phyloP scores from a whole-genome alignment of 2,329 filamentous ascomycete species.

The Moelleriella libera region DNA sequence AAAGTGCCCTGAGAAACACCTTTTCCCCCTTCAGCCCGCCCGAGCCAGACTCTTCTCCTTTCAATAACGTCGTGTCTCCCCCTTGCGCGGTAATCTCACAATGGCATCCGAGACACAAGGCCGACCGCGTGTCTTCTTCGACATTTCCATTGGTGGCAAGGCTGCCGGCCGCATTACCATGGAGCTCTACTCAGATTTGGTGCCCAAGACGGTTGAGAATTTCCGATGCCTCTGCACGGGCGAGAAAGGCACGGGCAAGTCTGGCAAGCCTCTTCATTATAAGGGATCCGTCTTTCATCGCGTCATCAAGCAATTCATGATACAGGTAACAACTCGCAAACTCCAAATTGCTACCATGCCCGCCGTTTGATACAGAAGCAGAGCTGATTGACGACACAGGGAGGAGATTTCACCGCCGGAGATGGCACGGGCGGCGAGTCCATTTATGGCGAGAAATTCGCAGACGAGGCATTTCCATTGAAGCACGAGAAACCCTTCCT shows the following conservation, averaged over 20 bases:
- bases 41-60: neutral
- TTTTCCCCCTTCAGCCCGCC: too few relatives aligned
- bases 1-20: too few relatives aligned
- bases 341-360: neutral
- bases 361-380: too few relatives aligned
- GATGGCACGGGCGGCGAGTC: conserved; percentile 94
- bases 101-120: conserved; percentile 29
- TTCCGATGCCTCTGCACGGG: conserved; percentile 90
- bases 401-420: conserved; percentile 89
- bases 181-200: conserved; percentile 63
- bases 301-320: conserved; percentile 98
- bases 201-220: conserved; percentile 93
- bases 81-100: conserved; percentile 3
- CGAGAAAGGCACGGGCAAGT: conserved; percentile 74
- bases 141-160: conserved; percentile 68
- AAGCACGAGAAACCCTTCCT: conserved; percentile 91
- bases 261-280: conserved; percentile 79
- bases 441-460: conserved; percentile 95
- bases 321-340: conserved; percentile 25
- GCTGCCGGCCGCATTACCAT: conserved; percentile 69
- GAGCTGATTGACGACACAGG: conserved; percentile 28
- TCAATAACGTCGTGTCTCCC: neutral
- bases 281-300: conserved; percentile 90
- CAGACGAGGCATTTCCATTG: conserved; percentile 85
- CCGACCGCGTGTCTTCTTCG: conserved; percentile 82